phyloP scores from a whole-genome alignment of 2,329 filamentous ascomycete genomes.

The Fusarium albosuccineum region DNA sequence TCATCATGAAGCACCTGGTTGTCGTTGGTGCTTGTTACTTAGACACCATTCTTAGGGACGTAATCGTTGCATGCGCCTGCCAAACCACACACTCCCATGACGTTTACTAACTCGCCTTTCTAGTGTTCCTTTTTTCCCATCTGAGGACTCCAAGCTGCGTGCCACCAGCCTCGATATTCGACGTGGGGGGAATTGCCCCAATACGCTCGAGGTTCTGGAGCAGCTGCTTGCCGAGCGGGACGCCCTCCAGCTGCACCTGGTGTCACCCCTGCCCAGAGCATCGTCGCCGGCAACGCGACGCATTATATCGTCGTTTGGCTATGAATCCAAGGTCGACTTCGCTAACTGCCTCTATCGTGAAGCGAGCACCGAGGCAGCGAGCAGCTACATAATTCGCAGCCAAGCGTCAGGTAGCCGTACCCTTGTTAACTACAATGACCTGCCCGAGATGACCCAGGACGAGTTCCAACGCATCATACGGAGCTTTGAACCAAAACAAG shows the following conservation, averaged over 20 bases:
- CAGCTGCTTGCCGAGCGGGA: constrained; percentile 64
- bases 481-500: constrained; percentile 51
- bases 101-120: constrained; percentile 33
- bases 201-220: constrained; percentile 77
- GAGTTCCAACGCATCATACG: constrained; percentile 68
- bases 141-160: constrained; percentile 79
- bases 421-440: constrained; percentile 76
- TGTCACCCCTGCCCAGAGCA: constrained; percentile 67
- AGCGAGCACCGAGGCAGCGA: constrained; percentile 68
- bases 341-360: constrained; percentile 71
- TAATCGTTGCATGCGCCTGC: background rate
- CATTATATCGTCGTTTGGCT: constrained; percentile 67
- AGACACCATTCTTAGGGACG: constrained; percentile 77
- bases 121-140: constrained; percentile 75
- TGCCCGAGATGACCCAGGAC: constrained; percentile 74
- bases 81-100: background rate
- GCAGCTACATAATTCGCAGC: constrained; percentile 77
- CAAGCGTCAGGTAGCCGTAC: constrained; percentile 71
- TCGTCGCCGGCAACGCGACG: constrained; percentile 63
- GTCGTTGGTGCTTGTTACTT: constrained; percentile 77
- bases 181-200: constrained; percentile 80
- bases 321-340: constrained; percentile 60
- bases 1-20: constrained; percentile 68
- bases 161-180: constrained; percentile 70
- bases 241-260: constrained; percentile 56